Evolutionary conservation across 2,329 filamentous ascomycete genomes (phyloP), one percentile per base, ranked within the genome.

Genomic region (Fulvia fulva): DNA sequence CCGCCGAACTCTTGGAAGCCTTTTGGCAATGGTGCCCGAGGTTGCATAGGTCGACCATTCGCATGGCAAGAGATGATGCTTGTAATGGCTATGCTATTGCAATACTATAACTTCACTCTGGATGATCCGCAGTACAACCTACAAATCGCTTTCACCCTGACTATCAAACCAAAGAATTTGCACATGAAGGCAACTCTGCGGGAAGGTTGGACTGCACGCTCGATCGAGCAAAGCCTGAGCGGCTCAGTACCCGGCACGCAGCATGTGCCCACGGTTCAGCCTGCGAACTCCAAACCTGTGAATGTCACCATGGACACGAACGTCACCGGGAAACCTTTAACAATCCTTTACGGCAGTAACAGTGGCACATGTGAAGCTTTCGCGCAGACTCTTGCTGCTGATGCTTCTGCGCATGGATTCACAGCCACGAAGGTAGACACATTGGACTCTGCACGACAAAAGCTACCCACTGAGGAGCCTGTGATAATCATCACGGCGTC

Each of bases 261-360:
- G 34, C 41, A n/a, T 21, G 47, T 23, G 55, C 51, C 22, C 14
- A 51, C 23, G 44, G 26, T 21, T 60, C 50, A 19, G 34, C 16
- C 34, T n/a, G 34, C 34, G 34, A 41, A 6, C 34, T 3, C 12
- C n/a, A 41, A n/a, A 41, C 16, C 16, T 12, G 34, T 16, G 3
- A n/a, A 41, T n/a, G 3, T n/a, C 34, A n/a, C n/a, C n/a, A n/a
- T n/a, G n/a, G n/a, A n/a, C n/a, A n/a, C n/a, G n/a, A n/a, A 41
- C 2, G 34, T 12, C 12, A 41, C 32, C 41, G 65, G 62, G 22
- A 79, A 79, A 63, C 77, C 78, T 1, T 76, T 92, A 63, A 81
- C 81, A n/a, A 81, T 92, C 21, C 81, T 86, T 45, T 91, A 89
- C 67, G 89, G 89, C 2, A 88, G 86, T 19, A 90, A 90, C 68